Conservation (phyloP, 345 rosid species). For the Brassica cretica region DNA sequence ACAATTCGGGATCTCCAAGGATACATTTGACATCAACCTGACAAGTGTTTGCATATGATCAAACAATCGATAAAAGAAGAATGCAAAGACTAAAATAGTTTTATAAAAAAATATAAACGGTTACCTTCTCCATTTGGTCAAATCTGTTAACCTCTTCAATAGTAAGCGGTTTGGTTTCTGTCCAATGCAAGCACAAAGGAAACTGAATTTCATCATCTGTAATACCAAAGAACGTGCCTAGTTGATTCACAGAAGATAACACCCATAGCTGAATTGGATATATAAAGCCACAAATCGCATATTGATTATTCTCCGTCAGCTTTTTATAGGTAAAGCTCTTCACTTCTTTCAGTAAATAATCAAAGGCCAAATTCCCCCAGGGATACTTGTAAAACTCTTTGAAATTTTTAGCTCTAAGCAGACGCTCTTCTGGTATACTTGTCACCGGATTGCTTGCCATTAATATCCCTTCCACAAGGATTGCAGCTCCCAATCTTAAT, state of each 20-base stretch:
- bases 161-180: neutral
- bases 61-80: neutral
- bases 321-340: too few relatives aligned
- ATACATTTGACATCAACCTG: neutral
- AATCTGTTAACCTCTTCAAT: neutral
- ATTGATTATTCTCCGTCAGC: neutral
- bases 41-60: neutral
- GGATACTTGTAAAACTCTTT: too few relatives aligned
- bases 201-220: neutral
- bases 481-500: too few relatives aligned
- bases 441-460: too few relatives aligned
- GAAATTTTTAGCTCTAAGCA: too few relatives aligned
- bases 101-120: neutral
- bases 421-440: too few relatives aligned
- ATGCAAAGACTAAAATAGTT: neutral
- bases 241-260: neutral
- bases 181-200: neutral
- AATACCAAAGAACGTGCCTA: neutral
- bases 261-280: too few relatives aligned
- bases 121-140: neutral
- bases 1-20: neutral
- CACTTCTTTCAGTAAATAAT: too few relatives aligned
- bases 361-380: too few relatives aligned
- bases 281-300: neutral
- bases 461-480: too few relatives aligned